These are phyloP conservation scores for Zymoseptoria ardabiliae DNA, from an alignment of 2,329 filamentous ascomycete species.

Conservation along the genomic window DNA sequence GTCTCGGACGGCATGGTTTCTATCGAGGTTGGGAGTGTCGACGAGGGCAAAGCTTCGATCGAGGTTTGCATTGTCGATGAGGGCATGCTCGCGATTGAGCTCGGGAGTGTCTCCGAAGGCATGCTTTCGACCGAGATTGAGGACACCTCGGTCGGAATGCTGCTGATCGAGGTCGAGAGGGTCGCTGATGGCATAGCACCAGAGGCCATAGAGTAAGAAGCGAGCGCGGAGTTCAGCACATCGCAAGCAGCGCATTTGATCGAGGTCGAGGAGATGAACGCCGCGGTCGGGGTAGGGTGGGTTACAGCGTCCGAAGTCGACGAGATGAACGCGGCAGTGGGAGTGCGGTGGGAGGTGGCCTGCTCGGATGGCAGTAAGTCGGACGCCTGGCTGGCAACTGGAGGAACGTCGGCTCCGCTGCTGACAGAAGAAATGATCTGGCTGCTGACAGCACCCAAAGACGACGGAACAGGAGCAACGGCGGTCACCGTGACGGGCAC, in stretches of 20 bases:
- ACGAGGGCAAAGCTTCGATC: not conserved
- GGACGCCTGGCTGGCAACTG: too few species aligned
- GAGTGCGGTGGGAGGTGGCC: not conserved
- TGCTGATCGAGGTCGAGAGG: not conserved
- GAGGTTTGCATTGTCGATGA: too few species aligned
- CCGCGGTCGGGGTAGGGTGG: not conserved
- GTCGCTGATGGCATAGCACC: not conserved
- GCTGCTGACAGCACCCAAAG: not conserved
- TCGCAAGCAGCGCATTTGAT: not conserved
- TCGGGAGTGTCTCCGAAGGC: too few species aligned
- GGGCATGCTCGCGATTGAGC: too few species aligned
- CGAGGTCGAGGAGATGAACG: not conserved
- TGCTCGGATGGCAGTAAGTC: not conserved
- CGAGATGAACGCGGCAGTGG: not conserved
- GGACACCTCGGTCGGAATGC: too few species aligned
- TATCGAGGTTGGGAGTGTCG: not conserved
- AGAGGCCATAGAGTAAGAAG: not conserved
- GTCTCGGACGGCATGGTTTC: not conserved
- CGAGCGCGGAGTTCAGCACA: not conserved
- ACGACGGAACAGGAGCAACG: not conserved
- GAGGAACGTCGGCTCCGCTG: not conserved
- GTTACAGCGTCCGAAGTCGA: not conserved
- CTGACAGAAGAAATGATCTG: not conserved
- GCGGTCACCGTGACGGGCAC: not conserved
- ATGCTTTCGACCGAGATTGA: too few species aligned